These are phyloP conservation scores for Neckera pumila DNA, from an alignment of 225 moss, liverwort and hornwort genomes.

Conservation along the genomic window DNA sequence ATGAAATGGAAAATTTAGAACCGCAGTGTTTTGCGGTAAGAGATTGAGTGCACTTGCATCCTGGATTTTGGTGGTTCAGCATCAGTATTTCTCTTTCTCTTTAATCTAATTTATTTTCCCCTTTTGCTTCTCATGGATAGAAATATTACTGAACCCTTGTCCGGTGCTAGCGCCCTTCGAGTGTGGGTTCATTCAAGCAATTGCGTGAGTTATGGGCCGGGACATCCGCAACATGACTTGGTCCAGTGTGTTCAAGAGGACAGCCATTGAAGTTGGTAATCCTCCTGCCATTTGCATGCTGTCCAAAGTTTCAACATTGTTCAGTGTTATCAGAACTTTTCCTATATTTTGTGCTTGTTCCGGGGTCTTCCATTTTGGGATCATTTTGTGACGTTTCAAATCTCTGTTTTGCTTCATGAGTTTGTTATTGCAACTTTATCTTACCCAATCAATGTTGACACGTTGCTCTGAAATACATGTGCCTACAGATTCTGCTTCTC, in stretches of 20 bases:
- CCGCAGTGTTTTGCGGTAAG: too few relatives aligned
- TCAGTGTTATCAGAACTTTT: too few relatives aligned
- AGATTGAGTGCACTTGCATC: too few relatives aligned
- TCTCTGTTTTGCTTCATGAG: rapidly evolving
- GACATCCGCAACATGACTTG: not conserved
- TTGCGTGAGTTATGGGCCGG: not conserved
- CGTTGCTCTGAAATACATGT: not conserved
- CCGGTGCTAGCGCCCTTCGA: not conserved
- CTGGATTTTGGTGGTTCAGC: too few relatives aligned
- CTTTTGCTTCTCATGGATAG: not conserved
- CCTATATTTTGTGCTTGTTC: not conserved
- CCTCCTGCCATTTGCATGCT: not conserved
- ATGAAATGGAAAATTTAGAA: not conserved
- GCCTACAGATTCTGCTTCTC: not conserved
- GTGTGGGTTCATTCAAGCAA: not conserved
- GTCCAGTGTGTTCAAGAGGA: not conserved
- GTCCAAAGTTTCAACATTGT: not conserved
- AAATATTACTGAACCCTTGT: not conserved
- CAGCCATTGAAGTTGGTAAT: not conserved
- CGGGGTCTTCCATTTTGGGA: not conserved
- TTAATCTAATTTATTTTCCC: not conserved
- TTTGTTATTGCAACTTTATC: not conserved
- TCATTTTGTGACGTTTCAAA: not conserved
- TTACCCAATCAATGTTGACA: not conserved
- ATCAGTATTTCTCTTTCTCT: too few relatives aligned